A percentile compares a stretch with the other conserved stretches of the same genome.
These are phyloP conservation scores for Cyberlindnera lachancei DNA, from an alignment of 805 yeast genomes.

Conservation along the genomic window DNA sequence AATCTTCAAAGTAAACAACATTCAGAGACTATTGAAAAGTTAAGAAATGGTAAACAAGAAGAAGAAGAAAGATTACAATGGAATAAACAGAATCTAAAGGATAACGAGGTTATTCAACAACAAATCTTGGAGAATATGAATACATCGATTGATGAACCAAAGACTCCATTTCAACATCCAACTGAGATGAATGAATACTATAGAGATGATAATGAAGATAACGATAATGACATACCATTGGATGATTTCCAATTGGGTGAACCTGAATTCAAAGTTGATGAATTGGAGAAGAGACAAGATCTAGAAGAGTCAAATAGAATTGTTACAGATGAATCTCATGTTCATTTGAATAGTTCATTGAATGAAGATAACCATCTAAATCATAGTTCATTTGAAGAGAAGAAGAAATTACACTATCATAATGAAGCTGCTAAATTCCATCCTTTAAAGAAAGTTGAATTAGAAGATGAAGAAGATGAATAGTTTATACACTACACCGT, in stretches of 20 bases:
- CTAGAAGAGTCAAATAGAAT: neutral
- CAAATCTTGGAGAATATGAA: slow-evolving; percentile 38
- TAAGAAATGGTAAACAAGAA: slow-evolving; percentile 7
- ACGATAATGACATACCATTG: no score
- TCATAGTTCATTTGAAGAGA: slow-evolving; percentile 52
- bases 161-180: slow-evolving; percentile 92
- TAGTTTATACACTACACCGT: no score
- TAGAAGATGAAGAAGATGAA: slow-evolving; percentile 14
- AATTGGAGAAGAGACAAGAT: slow-evolving; percentile 3
- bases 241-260: slow-evolving; percentile 53
- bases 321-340: slow-evolving; percentile 25
- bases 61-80: slow-evolving; percentile 51
- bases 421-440: slow-evolving; percentile 32
- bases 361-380: slow-evolving; percentile 16
- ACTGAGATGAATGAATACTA: slow-evolving; percentile 71
- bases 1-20: slow-evolving; percentile 27
- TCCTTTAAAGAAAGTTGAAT: slow-evolving; percentile 6
- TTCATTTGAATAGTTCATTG: slow-evolving; percentile 28
- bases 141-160: slow-evolving; percentile 83
- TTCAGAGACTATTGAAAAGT: slow-evolving; percentile 9
- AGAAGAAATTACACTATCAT: slow-evolving; percentile 77
- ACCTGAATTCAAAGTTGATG: slow-evolving; percentile 36
- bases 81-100: slow-evolving; percentile 75
- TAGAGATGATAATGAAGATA: slow-evolving; percentile 57
- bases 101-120: slow-evolving; percentile 58